These are phyloP conservation scores for Arthrobotrys entomopaga DNA, from an alignment of 2,329 filamentous ascomycete species.

Conservation along the genomic window DNA sequence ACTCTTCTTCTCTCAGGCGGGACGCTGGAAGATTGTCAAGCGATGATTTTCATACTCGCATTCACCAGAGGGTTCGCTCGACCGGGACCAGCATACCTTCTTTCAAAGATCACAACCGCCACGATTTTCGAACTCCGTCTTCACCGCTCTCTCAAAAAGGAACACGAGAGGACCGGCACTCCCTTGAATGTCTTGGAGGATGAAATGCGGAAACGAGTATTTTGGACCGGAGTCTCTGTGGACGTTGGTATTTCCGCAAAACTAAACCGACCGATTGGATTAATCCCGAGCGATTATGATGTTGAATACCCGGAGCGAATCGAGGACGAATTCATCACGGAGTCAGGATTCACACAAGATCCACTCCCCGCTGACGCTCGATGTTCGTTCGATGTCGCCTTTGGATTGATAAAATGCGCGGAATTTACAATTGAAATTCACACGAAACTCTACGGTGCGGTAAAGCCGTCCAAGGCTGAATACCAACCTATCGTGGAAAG, in stretches of 20 bases:
- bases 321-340: conserved; percentile 75
- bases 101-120: conserved; percentile 73
- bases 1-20: conserved; percentile 72
- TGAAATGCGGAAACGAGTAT: conserved; percentile 80
- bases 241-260: conserved; percentile 77
- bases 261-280: conserved; percentile 79
- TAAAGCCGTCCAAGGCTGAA: conserved; percentile 68
- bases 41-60: conserved; percentile 75
- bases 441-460: conserved; percentile 77
- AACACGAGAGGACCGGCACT: conserved; percentile 63
- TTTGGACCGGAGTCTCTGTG: conserved; percentile 77
- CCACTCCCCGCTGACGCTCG: conserved; percentile 66
- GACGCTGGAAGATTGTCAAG: conserved; percentile 76
- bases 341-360: conserved; percentile 70
- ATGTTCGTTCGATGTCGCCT: conserved; percentile 71
- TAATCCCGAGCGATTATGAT: conserved; percentile 79
- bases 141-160: conserved; percentile 75
- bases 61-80: conserved; percentile 83
- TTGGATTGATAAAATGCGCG: conserved; percentile 67
- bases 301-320: conserved; percentile 78
- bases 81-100: conserved; percentile 77
- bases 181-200: conserved; percentile 70
- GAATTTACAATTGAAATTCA: conserved; percentile 79
- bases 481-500: conserved; percentile 73
- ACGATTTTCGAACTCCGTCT: conserved; percentile 79